phyloP scores from a whole-genome alignment of 2,329 filamentous ascomycete species.

The Bipolaris oryzae region DNA sequence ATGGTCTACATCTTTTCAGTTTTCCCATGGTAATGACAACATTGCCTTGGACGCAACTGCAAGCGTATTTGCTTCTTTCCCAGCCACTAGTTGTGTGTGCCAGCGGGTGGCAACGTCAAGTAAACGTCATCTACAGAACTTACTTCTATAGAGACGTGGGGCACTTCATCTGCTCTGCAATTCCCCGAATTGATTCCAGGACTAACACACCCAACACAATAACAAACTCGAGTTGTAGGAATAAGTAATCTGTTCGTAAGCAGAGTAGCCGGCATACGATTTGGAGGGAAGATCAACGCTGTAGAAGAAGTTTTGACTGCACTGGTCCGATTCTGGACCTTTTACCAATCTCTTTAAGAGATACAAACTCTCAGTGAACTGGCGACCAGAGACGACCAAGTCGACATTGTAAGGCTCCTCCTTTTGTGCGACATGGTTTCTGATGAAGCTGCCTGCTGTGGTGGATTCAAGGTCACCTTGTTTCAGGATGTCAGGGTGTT shows the following conservation, averaged over 20 bases:
- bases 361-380: constrained; percentile 57
- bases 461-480: constrained; percentile 60
- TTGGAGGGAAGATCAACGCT: constrained; percentile 43
- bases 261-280: constrained; percentile 52
- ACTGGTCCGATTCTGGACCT: constrained; percentile 47
- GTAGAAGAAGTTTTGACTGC: constrained; percentile 56
- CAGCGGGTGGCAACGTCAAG: neutral
- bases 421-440: constrained; percentile 58
- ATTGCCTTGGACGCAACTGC: neutral
- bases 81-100: neutral
- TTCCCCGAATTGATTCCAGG: neutral
- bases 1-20: neutral
- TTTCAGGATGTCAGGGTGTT: constrained; percentile 56
- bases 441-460: constrained; percentile 61
- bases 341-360: constrained; percentile 51
- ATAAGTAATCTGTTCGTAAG: constrained; percentile 26
- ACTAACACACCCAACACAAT: constrained; percentile 14
- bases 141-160: neutral
- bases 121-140: neutral
- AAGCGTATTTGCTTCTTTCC: neutral
- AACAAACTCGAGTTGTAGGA: constrained; percentile 22
- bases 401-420: constrained; percentile 52
- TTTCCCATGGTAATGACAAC: neutral
- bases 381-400: constrained; percentile 53
- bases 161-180: neutral